Evolutionary conservation across 495 filamentous ascomycete genomes (phyloP).

Genomic region (Aspergillus bertholletiae): DNA sequence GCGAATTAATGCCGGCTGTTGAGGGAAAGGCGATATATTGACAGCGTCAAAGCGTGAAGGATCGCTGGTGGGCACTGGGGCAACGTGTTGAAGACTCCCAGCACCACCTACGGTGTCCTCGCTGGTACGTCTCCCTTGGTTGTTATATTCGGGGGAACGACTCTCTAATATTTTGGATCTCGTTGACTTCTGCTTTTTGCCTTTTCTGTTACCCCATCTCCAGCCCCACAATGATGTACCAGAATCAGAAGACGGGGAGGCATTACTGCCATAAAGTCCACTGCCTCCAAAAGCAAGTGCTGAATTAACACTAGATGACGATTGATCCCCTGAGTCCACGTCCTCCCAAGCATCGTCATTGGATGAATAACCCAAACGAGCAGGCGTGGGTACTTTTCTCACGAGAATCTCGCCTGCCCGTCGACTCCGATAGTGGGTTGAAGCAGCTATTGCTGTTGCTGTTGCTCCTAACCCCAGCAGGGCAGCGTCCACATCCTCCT

Average conservation of each 20-base stretch:
- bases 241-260: slow-evolving; percentile 50
- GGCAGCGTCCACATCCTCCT: slow-evolving; percentile 51
- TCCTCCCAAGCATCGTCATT: slow-evolving; percentile 63
- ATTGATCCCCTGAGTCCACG: slow-evolving; percentile 47
- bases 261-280: slow-evolving; percentile 36
- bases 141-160: too few relatives aligned
- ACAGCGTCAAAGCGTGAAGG: slow-evolving; percentile 55
- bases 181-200: slow-evolving; percentile 38
- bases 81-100: slow-evolving; percentile 44
- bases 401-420: slow-evolving; percentile 39
- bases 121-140: slow-evolving; percentile 13
- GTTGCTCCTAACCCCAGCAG: slow-evolving; percentile 55
- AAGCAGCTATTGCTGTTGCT: slow-evolving; percentile 52
- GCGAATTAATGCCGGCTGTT: slow-evolving; percentile 44
- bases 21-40: slow-evolving; percentile 41
- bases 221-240: slow-evolving; percentile 54
- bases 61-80: slow-evolving; percentile 60
- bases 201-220: slow-evolving; percentile 53
- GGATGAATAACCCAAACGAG: slow-evolving; percentile 26
- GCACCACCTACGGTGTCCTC: slow-evolving; percentile 24
- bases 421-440: slow-evolving; percentile 24
- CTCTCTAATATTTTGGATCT: slow-evolving; percentile 15
- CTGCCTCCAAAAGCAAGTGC: slow-evolving; percentile 54
- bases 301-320: slow-evolving; percentile 48
- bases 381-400: slow-evolving; percentile 33